Conservation (phyloP, 208 protist species). For the Strigomonas galati region DNA sequence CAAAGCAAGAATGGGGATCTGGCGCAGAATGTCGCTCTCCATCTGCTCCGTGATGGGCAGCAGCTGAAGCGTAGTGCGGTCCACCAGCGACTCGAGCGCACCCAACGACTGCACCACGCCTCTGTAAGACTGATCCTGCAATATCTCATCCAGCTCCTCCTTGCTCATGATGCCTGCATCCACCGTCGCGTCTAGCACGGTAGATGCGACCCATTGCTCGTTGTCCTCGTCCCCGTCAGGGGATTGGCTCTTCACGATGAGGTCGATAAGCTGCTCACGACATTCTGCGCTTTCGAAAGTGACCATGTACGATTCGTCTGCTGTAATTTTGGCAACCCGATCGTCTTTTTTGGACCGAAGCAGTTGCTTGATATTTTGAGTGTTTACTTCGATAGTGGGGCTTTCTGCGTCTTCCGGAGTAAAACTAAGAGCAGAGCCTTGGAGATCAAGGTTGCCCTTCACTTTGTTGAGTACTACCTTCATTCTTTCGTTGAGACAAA, state of each 20-base stretch:
- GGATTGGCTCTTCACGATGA: slow-evolving; percentile 29
- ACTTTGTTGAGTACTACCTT: slow-evolving; percentile 49
- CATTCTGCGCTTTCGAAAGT: slow-evolving; percentile 35
- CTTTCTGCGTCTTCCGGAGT: not conserved
- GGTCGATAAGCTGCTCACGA: slow-evolving; percentile 46
- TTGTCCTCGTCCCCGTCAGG: slow-evolving; percentile 20
- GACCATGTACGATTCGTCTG: slow-evolving; percentile 29
- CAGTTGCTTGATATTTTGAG: slow-evolving; percentile 51
- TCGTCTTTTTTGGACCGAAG: slow-evolving; percentile 63
- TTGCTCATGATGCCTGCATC: slow-evolving; percentile 61
- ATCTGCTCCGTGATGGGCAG: slow-evolving; percentile 76
- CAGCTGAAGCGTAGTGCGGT: slow-evolving; percentile 60
- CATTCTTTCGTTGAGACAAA: slow-evolving; percentile 12
- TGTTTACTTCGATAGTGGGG: slow-evolving; percentile 16
- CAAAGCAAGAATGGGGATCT: slow-evolving; percentile 70
- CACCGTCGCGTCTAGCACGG: slow-evolving; percentile 64
- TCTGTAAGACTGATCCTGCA: slow-evolving; percentile 54
- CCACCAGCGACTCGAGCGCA: slow-evolving; percentile 72
- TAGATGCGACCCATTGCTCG: slow-evolving; percentile 50
- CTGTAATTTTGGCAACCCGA: slow-evolving; percentile 38
- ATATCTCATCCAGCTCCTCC: slow-evolving; percentile 32
- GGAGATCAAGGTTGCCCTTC: slow-evolving; percentile 38
- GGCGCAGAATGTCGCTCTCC: slow-evolving; percentile 75
- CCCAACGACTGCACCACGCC: slow-evolving; percentile 72
- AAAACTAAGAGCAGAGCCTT: slow-evolving; percentile 38